Base-by-base conservation (phyloP, 2,329 filamentous ascomycete species). In the Geosmithia putterillii region DNA sequence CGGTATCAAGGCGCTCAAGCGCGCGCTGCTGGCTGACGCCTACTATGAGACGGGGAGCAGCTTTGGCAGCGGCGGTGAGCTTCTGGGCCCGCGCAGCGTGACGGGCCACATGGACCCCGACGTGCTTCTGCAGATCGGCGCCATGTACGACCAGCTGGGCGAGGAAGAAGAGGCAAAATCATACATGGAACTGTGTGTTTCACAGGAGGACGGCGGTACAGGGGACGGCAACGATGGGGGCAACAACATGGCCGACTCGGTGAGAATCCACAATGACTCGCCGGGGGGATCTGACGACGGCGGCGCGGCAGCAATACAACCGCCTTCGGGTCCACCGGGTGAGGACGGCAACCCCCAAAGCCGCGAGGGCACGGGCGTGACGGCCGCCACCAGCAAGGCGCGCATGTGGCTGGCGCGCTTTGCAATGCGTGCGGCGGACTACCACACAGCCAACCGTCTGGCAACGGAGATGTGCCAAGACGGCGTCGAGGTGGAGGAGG, bases 161-260 rank as follows among this genome's bases (percentile, higher is more conserved):
- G 80, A 92, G 40, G 75, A 81, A 51, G 80, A 83, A 2, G 86
- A 95, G 57, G 85, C 88, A 6, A 86, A 86, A 25, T 79, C 83
- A 0, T 98, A 95, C 61, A 96, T 98, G 92, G 90, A 96, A 61
- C 75, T 96, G 46, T 94, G 87, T 35, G 73, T 98, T 15, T 86
- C 88, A 15, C 92, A 96, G 57, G 92, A 98, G 59, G 85, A 89
- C 39, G 89, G 88, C 1, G 72, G 70, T 4, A 63, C 63, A 1
- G 63, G 58, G 3, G 65, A 65, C 17, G 59, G 65, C 19, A 60
- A 57, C 37, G 57, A 57, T 42, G 23, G 10, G 7, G 23, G 23
- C 23, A 25, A 25, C 23, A 57, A 60, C 40, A 55, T 66, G n/a
- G 62, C 58, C 15, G 73, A 75, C 21, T 72, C 69, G 5, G 68